These are phyloP conservation scores for Hamamelis virginiana DNA, from an alignment of 164 flowering plant genomes.

Conservation along the genomic window DNA sequence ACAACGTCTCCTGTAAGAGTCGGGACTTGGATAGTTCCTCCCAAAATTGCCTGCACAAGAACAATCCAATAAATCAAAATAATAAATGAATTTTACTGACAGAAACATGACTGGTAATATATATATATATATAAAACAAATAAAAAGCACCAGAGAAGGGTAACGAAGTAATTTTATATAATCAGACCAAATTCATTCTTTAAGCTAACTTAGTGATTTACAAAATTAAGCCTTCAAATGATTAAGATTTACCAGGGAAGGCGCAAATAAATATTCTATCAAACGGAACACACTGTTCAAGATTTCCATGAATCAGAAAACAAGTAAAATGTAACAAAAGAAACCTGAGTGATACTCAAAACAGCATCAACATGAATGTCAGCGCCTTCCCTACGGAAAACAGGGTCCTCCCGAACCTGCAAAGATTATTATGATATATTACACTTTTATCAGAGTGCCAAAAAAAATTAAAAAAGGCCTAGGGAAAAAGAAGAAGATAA, in stretches of 20 bases:
- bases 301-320: neutral
- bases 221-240: no score
- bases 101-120: no score
- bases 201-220: no score
- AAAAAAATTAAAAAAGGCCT: no score
- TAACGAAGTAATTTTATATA: neutral
- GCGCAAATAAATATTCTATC: neutral
- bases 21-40: conserved; percentile 96
- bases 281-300: neutral
- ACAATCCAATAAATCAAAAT: neutral
- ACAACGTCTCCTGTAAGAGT: conserved; percentile 96
- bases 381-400: conserved; percentile 90
- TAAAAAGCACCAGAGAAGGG: no score
- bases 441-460: no score
- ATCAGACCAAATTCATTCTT: neutral
- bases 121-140: no score
- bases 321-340: neutral
- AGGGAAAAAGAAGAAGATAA: neutral
- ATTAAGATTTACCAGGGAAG: no score
- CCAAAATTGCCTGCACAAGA: conserved; percentile 79
- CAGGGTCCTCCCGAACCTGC: conserved; percentile 88
- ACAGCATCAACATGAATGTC: conserved; percentile 90
- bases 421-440: neutral
- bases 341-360: conserved; percentile 77
- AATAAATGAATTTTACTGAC: neutral